Evolutionary conservation across 208 protist species (phyloP).

Genomic region (Trypanosoma scelopori): DNA sequence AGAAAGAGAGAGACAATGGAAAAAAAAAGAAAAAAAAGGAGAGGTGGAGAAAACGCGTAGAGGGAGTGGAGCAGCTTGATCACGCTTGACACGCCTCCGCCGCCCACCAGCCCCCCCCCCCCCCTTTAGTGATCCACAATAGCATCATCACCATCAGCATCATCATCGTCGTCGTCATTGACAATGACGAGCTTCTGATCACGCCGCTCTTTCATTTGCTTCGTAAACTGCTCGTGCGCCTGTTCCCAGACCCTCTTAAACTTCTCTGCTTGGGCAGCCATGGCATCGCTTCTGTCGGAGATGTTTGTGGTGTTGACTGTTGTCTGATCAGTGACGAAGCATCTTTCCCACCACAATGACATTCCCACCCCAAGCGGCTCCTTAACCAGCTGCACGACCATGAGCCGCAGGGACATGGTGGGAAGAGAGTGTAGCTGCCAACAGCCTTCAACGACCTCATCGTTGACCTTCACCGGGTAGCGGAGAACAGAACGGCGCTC

Average conservation of each 20-base stretch:
- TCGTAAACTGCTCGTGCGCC: slow-evolving; percentile 68
- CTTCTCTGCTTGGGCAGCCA: slow-evolving; percentile 22
- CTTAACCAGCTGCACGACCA: slow-evolving; percentile 75
- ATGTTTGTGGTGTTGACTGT: slow-evolving; percentile 56
- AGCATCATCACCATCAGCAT: not conserved
- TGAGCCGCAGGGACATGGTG: slow-evolving; percentile 35
- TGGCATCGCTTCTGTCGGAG: slow-evolving; percentile 33
- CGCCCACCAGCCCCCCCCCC: no score
- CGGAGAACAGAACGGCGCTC: slow-evolving; percentile 36
- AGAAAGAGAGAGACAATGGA: no score
- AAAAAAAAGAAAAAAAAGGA: no score
- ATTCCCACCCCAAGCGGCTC: slow-evolving; percentile 54
- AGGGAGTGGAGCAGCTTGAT: no score
- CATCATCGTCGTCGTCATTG: slow-evolving; percentile 1
- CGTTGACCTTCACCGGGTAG: slow-evolving; percentile 62
- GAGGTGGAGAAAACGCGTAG: no score
- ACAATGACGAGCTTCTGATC: slow-evolving; percentile 9
- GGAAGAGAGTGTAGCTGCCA: slow-evolving; percentile 73
- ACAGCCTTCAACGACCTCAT: slow-evolving; percentile 67
- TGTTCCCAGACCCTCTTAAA: slow-evolving; percentile 66
- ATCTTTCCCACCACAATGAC: slow-evolving; percentile 78
- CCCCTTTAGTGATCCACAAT: no score
- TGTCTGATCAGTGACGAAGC: slow-evolving; percentile 57
- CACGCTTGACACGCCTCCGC: no score
- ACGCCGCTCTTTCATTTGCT: slow-evolving; percentile 40